Evolutionary conservation across 805 yeast genomes (phyloP).

Genomic region (Jamesozyma piceae): DNA sequence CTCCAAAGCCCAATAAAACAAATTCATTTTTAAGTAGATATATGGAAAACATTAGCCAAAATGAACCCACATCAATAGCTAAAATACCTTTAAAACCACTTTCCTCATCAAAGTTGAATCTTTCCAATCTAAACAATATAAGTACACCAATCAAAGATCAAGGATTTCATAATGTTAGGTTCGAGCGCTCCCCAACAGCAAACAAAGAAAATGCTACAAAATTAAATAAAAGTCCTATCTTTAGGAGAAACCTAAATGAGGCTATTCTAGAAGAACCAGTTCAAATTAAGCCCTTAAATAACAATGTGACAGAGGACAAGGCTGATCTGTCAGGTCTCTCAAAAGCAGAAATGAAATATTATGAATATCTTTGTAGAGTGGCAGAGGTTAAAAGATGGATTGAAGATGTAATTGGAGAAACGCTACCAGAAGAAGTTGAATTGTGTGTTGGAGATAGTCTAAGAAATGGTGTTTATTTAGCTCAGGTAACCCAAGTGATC

Average conservation of each 20-base stretch:
- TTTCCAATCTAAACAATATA: constrained; percentile 2
- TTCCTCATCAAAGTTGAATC: constrained; percentile 20
- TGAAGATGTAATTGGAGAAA: constrained; percentile 49
- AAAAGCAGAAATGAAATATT: constrained; percentile 36
- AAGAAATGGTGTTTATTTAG: constrained; percentile 78
- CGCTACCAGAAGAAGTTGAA: constrained; percentile 47
- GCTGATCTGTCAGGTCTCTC: constrained; percentile 4
- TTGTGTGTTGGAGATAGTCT: constrained; percentile 49
- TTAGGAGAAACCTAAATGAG: constrained; percentile 1
- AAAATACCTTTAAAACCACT: constrained; percentile 13
- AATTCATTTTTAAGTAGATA: constrained; percentile 24
- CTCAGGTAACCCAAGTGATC: constrained; percentile 64
- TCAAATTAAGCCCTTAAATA: background rate
- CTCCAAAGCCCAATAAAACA: constrained; percentile 14
- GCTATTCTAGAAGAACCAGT: background rate
- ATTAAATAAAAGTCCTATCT: constrained; percentile 3
- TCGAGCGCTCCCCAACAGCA: background rate
- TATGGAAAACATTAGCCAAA: constrained; percentile 15
- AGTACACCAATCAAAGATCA: background rate
- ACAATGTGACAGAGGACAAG: background rate
- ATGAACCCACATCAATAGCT: constrained; percentile 3
- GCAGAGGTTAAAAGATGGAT: constrained; percentile 79
- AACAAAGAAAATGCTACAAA: constrained; percentile 2
- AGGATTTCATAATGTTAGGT: background rate
- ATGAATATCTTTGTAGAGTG: constrained; percentile 73